A percentile compares a stretch with the other conserved stretches of the same genome.
These are phyloP conservation scores for Papiliotrema laurentii DNA, from an alignment of 1,284 basidiomycete genomes.

Conservation along the genomic window DNA sequence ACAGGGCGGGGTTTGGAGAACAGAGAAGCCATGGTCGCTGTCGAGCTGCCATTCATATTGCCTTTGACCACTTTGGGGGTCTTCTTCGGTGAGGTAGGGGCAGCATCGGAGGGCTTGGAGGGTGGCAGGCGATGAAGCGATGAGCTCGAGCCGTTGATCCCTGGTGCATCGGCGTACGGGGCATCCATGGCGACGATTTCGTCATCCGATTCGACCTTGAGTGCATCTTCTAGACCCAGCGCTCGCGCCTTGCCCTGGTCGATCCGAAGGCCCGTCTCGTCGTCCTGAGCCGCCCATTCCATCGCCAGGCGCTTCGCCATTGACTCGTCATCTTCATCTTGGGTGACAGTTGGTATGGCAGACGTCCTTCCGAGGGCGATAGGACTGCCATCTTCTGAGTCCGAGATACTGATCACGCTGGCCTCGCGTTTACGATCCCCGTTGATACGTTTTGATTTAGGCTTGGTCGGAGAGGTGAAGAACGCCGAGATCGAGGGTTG, in stretches of 20 bases:
- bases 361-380: not conserved
- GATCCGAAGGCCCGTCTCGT: not conserved
- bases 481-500: conserved; percentile 34
- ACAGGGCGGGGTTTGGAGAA: conserved; percentile 10
- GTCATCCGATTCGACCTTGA: too few species aligned
- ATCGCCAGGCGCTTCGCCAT: conserved; percentile 26
- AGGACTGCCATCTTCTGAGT: conserved; percentile 16
- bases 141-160: conserved; percentile 26
- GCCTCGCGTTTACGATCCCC: conserved; percentile 1
- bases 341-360: not conserved
- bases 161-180: conserved; percentile 10
- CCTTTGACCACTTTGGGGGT: not conserved
- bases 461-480: conserved; percentile 34
- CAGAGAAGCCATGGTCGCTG: conserved; percentile 8
- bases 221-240: not conserved
- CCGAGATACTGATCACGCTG: conserved; percentile 34
- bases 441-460: conserved; percentile 6
- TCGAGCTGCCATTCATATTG: not conserved
- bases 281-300: conserved; percentile 17
- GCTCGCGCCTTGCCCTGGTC: conserved; percentile 15
- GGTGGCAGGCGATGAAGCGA: conserved; percentile 15
- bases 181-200: conserved; percentile 10
- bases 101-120: not conserved
- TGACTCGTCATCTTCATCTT: conserved; percentile 17
- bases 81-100: not conserved